These are phyloP conservation scores for Boletus semigastroideus DNA, from an alignment of 1,284 basidiomycete genomes.

Conservation along the genomic window DNA sequence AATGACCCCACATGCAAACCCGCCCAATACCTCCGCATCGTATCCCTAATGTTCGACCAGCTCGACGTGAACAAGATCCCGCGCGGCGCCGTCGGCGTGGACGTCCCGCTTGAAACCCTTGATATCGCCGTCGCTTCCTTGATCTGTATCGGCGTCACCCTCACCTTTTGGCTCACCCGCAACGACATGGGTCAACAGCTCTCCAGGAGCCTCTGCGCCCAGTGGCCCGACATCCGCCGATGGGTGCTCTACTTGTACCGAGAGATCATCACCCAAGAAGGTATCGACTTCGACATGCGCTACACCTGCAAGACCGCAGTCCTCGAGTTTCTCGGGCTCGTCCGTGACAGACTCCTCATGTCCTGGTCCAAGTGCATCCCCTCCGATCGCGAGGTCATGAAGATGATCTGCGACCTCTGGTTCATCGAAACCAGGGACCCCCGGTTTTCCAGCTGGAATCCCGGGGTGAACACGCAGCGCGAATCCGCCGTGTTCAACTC, in stretches of 20 bases:
- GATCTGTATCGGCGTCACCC: slow-evolving; percentile 20
- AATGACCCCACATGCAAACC: slow-evolving; percentile 13
- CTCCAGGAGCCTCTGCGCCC: slow-evolving; percentile 9
- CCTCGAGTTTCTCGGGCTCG: slow-evolving; percentile 28
- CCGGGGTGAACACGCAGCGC: slow-evolving; percentile 16
- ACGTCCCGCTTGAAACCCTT: slow-evolving; percentile 9
- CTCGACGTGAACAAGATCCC: slow-evolving; percentile 25
- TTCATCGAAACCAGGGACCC: slow-evolving; percentile 26
- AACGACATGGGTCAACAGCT: slow-evolving; percentile 17
- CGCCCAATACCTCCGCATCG: slow-evolving; percentile 23
- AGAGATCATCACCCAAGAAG: slow-evolving; percentile 10
- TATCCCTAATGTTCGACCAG: slow-evolving; percentile 22
- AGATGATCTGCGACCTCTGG: slow-evolving; percentile 32
- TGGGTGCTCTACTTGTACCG: slow-evolving; percentile 29
- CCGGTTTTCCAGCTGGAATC: slow-evolving; percentile 25
- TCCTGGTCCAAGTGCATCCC: slow-evolving; percentile 27
- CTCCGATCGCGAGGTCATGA: slow-evolving; percentile 28
- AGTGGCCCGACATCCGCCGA: slow-evolving; percentile 26
- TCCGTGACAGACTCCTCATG: slow-evolving; percentile 25
- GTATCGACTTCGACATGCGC: slow-evolving; percentile 11
- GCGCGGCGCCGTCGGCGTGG: not conserved
- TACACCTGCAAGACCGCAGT: slow-evolving; percentile 25
- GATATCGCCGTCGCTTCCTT: slow-evolving; percentile 17
- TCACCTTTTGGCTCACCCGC: slow-evolving; percentile 26
- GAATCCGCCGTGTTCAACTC: slow-evolving; percentile 31